Conservation (phyloP, 148 eudicot species). For the Rhododendron kiyosumense region DNA sequence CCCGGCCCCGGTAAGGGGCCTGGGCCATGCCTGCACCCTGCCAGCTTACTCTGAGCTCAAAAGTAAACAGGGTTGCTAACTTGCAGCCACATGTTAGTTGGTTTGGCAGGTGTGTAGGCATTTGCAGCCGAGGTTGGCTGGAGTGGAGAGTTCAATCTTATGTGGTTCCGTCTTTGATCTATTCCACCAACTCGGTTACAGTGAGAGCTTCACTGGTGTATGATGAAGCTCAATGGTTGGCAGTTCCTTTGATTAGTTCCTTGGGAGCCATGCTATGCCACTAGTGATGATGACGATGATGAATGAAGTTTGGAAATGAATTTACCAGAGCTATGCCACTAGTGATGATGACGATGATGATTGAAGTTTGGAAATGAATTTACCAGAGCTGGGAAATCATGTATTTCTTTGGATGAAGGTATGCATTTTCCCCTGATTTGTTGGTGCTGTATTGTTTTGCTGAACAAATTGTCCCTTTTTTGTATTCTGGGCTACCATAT, state of each 20-base stretch:
- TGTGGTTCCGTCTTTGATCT: slow-evolving; percentile 8
- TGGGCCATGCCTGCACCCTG: slow-evolving; percentile 98
- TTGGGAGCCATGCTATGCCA: slow-evolving; percentile 8
- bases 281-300: slow-evolving; percentile 19
- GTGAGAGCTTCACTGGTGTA: slow-evolving; percentile 26
- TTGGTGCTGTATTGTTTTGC: not conserved
- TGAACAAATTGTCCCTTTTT: not conserved
- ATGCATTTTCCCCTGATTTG: not conserved
- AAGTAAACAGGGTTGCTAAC: not conserved
- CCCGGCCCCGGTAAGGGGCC: slow-evolving; percentile 99
- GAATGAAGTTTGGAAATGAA: slow-evolving; percentile 6
- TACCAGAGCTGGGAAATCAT: slow-evolving; percentile 18
- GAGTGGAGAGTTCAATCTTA: slow-evolving; percentile 12
- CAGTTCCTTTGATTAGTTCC: not conserved
- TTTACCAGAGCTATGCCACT: slow-evolving; percentile 15
- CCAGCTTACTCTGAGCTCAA: slow-evolving; percentile 20
- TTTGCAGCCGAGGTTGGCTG: slow-evolving; percentile 48
- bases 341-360: slow-evolving; percentile 19
- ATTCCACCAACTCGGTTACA: slow-evolving; percentile 40
- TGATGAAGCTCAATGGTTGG: slow-evolving; percentile 34
- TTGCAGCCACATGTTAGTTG: slow-evolving; percentile 18
- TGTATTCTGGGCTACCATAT: not conserved
- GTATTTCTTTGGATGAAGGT: slow-evolving; percentile 10
- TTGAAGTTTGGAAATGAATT: slow-evolving; percentile 6
- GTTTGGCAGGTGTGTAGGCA: slow-evolving; percentile 79